Evolutionary conservation across 1,139 yeast species (phyloP), one percentile per base, ranked within the genome.

Genomic region (Blastobotrys proliferans): DNA sequence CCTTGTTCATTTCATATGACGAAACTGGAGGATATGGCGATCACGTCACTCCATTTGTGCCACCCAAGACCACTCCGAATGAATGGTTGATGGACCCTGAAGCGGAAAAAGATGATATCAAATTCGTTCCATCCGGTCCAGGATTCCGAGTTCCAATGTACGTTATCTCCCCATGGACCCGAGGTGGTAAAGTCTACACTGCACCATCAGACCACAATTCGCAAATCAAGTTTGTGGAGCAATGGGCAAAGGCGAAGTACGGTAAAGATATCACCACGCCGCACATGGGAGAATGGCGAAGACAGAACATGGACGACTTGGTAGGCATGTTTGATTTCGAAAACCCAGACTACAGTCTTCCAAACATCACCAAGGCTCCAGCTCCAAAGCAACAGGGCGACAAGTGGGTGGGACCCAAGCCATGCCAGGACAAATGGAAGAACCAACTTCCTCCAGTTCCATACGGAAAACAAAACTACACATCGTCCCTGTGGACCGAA

Each of bases 11-110:
- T 26, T 48, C 57, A 4, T 56, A 55, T 40, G 58, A 55, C 36
- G 57, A 54, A 38, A 51, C 58, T 33, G 60, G 60, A 13, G 60
- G 60, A 38, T 55, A 49, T 48, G 59, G 59, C 24, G 60, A 55
- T 37, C 60, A 56, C 35, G 60, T 56, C 20, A 43, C 44, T 17
- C 50, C 51, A 6, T 46, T 43, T 38, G 35, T 43, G 14, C 40
- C 59, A 9, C 54, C 53, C 28, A 47, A 51, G 35, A 58, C 57
- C n/a, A 55, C 58, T 20, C 41, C 30, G 6, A 57, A 51, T 8
- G 57, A 55, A 33, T 55, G 58, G 57, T 36, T 48, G 34, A 35
- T 30, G 14, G 51, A 52, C 39, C 51, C 49, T 10, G 26, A 22
- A 22, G 26, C 26, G 6, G 26, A 22, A 16, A 45, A 47, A 24